Evolutionary conservation across 208 protist species (phyloP).

Genomic region (Ichthyophonus hoferi): DNA sequence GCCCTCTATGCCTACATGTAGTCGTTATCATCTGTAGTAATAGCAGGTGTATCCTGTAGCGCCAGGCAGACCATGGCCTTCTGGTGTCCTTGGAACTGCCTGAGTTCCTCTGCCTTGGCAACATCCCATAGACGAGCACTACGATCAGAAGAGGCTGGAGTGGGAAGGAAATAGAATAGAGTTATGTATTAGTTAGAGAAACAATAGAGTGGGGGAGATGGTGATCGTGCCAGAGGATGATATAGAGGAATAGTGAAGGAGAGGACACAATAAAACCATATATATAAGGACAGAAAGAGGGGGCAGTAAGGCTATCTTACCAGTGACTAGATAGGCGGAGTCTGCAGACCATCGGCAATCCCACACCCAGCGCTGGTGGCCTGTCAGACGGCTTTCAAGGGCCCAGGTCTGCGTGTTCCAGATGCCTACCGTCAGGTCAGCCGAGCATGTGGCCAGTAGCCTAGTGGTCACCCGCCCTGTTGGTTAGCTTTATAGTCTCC

Average conservation of each 20-base stretch:
- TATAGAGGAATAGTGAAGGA: background rate
- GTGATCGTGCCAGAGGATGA: background rate
- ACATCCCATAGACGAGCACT: conserved; percentile 74
- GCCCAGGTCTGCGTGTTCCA: conserved; percentile 56
- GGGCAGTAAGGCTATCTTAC: background rate
- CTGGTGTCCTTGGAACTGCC: conserved; percentile 71
- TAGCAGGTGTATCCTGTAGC: conserved; percentile 22
- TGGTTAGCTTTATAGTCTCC: too few species aligned
- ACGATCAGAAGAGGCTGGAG: conserved; percentile 67
- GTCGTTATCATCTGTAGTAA: too few species aligned
- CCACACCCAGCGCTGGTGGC: conserved; percentile 78
- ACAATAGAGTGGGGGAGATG: background rate
- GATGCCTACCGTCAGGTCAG: conserved; percentile 72
- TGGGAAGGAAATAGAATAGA: background rate
- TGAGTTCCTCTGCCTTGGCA: conserved; percentile 60
- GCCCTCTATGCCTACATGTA: too few species aligned
- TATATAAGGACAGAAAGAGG: background rate
- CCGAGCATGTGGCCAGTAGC: conserved; percentile 67
- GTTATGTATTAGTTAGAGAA: background rate
- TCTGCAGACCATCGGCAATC: conserved; percentile 76
- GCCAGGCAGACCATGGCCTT: conserved; percentile 58
- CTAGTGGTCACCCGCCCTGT: too few species aligned
- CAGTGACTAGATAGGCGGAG: conserved; percentile 72
- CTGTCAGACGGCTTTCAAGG: conserved; percentile 48
- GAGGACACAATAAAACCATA: background rate